These are phyloP conservation scores for Kingdonia uniflora DNA, from an alignment of 164 flowering plant species.

Conservation along the genomic window DNA sequence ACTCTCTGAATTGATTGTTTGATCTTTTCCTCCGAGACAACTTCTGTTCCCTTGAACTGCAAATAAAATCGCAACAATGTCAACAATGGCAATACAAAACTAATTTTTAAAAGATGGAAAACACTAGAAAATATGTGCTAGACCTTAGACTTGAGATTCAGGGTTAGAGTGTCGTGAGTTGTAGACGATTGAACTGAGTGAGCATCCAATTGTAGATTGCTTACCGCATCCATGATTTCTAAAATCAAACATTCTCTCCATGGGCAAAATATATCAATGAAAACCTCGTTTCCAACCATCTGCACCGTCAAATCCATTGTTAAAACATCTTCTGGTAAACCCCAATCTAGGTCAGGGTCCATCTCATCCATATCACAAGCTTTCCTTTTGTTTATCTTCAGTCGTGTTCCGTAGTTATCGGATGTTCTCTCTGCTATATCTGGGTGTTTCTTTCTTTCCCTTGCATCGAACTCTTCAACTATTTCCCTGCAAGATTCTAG, in stretches of 20 bases:
- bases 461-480: constrained; percentile 20
- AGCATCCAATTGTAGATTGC: constrained; percentile 51
- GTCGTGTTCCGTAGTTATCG: constrained; percentile 44
- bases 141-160: constrained; percentile 71
- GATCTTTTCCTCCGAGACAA: constrained; percentile 49
- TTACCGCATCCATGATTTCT: constrained; percentile 57
- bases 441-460: constrained; percentile 27
- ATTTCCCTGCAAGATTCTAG: constrained; percentile 39
- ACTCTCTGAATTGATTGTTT: constrained; percentile 53
- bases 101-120: background rate
- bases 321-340: constrained; percentile 20
- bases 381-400: constrained; percentile 53
- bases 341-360: constrained; percentile 23
- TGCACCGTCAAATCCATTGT: constrained; percentile 34
- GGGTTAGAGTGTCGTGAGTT: constrained; percentile 37
- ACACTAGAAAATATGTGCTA: background rate
- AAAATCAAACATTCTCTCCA: constrained; percentile 65
- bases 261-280: constrained; percentile 54
- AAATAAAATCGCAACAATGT: constrained; percentile 1
- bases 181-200: constrained; percentile 60
- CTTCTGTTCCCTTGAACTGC: constrained; percentile 59
- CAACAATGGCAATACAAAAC: background rate
- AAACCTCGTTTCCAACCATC: constrained; percentile 36
- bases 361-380: constrained; percentile 40
- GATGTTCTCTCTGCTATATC: constrained; percentile 54